phyloP scores from a whole-genome alignment of 2,329 filamentous ascomycete genomes.

The Hawksworthiomyces lignivorus region DNA sequence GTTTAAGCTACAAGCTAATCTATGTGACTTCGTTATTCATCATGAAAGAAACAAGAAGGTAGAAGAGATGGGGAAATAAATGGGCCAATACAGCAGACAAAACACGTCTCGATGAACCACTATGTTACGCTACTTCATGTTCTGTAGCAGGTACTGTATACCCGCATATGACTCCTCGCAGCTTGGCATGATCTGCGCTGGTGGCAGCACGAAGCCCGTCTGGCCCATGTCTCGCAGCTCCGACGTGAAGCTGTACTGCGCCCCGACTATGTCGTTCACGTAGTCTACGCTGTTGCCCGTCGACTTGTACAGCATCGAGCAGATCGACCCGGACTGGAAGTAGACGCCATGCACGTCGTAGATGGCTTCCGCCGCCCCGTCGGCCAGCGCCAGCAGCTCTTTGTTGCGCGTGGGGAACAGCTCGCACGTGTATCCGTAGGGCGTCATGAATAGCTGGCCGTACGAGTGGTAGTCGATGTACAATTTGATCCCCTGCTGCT shows the following conservation, averaged over 20 bases:
- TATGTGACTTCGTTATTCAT: no score
- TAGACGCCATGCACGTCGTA: conserved; percentile 29
- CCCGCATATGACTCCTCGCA: conserved; percentile 37
- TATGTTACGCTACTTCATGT: conserved; percentile 30
- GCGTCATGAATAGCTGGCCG: conserved; percentile 53
- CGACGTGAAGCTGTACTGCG: conserved; percentile 33
- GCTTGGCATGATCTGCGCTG: conserved; percentile 34
- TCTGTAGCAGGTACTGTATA: conserved; percentile 51
- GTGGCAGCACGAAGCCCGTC: conserved; percentile 36
- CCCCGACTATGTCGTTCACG: conserved; percentile 31
- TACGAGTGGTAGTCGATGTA: conserved; percentile 62
- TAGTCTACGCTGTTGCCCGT: conserved; percentile 39
- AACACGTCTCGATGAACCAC: no score
- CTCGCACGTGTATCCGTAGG: conserved; percentile 54
- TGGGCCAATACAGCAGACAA: no score
- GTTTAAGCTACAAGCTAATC: no score
- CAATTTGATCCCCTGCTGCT: conserved; percentile 43
- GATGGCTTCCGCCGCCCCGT: conserved; percentile 43
- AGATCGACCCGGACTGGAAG: conserved; percentile 44
- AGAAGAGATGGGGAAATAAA: no score
- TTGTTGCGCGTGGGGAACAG: conserved; percentile 36
- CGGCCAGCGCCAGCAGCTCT: conserved; percentile 41
- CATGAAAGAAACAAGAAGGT: no score
- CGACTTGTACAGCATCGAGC: conserved; percentile 54
- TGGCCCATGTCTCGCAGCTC: conserved; percentile 31